A percentile compares a stretch with the other conserved stretches of the same genome.
Conservation (phyloP, 768 basidiomycete genomes). For the Phylloporus sp. region DNA sequence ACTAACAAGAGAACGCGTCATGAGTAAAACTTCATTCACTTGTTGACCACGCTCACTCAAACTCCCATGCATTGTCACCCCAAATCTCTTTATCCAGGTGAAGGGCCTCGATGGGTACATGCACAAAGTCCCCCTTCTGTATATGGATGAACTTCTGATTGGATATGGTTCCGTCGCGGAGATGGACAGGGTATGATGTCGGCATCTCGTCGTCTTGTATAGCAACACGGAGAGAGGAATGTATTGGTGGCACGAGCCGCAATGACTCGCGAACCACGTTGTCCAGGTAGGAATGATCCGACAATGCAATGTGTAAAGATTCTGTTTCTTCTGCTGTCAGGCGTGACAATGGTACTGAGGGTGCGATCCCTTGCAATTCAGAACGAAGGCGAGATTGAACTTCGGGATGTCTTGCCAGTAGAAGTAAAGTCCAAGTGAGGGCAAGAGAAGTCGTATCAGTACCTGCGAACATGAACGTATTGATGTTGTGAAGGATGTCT, state of each 20-base stretch:
- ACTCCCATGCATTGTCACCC: constrained; percentile 80
- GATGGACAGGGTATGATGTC: constrained; percentile 57
- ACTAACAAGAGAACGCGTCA: constrained; percentile 37
- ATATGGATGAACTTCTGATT: constrained; percentile 45
- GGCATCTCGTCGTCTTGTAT: constrained; percentile 77
- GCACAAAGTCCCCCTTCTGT: constrained; percentile 68
- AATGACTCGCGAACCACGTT: constrained; percentile 74
- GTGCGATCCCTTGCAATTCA: constrained; percentile 54
- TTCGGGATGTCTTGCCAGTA: constrained; percentile 64
- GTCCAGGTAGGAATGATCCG: constrained; percentile 66
- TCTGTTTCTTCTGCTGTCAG: constrained; percentile 64
- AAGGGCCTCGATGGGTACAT: constrained; percentile 76
- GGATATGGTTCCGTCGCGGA: constrained; percentile 43
- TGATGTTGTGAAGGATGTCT: constrained; percentile 82
- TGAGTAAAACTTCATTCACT: constrained; percentile 3
- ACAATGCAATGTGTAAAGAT: constrained; percentile 52
- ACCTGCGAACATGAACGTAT: constrained; percentile 88
- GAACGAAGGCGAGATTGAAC: constrained; percentile 68
- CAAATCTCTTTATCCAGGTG: constrained; percentile 75
- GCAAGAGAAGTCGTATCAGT: constrained; percentile 84
- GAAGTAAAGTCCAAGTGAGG: constrained; percentile 79
- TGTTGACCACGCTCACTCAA: constrained; percentile 49
- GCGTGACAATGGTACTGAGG: constrained; percentile 37
- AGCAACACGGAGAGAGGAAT: constrained; percentile 77
- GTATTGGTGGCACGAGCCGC: constrained; percentile 76